Evolutionary conservation across 2,329 filamentous ascomycete genomes (phyloP).

Genomic region (Botrytis tulipae): DNA sequence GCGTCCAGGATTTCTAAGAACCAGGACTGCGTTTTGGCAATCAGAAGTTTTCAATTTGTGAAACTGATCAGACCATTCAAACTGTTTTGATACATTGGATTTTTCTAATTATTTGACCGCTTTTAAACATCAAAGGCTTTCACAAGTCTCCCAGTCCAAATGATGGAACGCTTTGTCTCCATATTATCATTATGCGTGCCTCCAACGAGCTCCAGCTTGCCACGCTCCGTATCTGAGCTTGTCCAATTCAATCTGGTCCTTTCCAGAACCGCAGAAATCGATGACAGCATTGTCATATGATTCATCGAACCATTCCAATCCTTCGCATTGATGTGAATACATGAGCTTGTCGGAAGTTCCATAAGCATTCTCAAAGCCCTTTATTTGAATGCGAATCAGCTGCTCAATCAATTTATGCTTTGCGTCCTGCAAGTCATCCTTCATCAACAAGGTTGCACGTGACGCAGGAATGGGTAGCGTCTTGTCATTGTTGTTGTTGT

Average conservation of each 20-base stretch:
- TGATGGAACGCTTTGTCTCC: background rate
- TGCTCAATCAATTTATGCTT: background rate
- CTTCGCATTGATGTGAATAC: background rate
- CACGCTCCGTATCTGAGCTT: background rate
- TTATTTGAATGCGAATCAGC: background rate
- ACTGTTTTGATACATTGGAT: background rate
- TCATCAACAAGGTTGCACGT: background rate
- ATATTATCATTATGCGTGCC: background rate
- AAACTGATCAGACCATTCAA: background rate
- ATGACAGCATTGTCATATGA: constrained; percentile 3
- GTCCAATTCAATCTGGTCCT: background rate
- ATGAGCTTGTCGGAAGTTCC: background rate
- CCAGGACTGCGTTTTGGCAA: background rate
- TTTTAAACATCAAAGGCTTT: background rate
- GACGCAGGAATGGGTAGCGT: background rate
- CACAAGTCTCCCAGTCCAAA: background rate
- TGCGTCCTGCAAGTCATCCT: background rate
- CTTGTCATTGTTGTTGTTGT: background rate
- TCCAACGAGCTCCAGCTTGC: constrained; percentile 11
- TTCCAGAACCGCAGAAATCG: background rate
- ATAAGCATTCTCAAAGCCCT: background rate
- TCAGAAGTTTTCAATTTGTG: background rate
- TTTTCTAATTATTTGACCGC: background rate
- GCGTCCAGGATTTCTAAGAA: background rate
- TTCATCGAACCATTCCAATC: background rate